Base-by-base conservation (phyloP, 1,139 yeast species). In the Hyphopichia buzzinii region DNA sequence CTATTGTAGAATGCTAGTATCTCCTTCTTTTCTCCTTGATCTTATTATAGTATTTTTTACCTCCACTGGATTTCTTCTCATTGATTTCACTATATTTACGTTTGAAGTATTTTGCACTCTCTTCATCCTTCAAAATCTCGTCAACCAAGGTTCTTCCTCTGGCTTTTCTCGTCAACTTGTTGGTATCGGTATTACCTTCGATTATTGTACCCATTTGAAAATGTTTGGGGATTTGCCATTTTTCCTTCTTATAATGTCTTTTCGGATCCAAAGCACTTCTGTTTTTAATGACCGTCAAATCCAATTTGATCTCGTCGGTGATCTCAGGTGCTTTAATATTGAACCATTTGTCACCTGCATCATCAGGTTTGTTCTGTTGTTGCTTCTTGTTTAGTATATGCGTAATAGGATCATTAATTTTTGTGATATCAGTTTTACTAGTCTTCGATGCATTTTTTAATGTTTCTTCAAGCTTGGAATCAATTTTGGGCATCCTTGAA, bases 181-280 rank as follows among this genome's bases (percentile, higher is more conserved):
- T 85, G 57, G 74, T 87, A 55, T 89, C 97, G 1, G 87, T 74
- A 44, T 83, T 79, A 31, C 90, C 94, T 50, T 85, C 94, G 15
- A 90, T 62, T 26, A 92, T 77, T 0, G 97, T 89, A 10, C 98
- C 98, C 54, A 86, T 77, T 44, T 90, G 94, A 59, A 92, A 89
- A 46, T 72, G 79, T 52, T 86, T 88, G 15, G 96, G 95, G 4
- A 77, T 71, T 38, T 74, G 74, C 84, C 95, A 86, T 44, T 81
- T 83, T 40, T 85, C 94, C 59, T 87, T 87, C 62, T 86, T 88
- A 63, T 92, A 92, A 62, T 89, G 96, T 52, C 97, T 78, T 62
- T 92, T 92, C 4, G 97, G 97, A 55, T 92, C 98, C 45, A 92
- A 72, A 14, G 92, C 96, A 43, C 84, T 82, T 62, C 98, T 80